phyloP scores from a whole-genome alignment of 345 rosid species.

The Adansonia digitata region DNA sequence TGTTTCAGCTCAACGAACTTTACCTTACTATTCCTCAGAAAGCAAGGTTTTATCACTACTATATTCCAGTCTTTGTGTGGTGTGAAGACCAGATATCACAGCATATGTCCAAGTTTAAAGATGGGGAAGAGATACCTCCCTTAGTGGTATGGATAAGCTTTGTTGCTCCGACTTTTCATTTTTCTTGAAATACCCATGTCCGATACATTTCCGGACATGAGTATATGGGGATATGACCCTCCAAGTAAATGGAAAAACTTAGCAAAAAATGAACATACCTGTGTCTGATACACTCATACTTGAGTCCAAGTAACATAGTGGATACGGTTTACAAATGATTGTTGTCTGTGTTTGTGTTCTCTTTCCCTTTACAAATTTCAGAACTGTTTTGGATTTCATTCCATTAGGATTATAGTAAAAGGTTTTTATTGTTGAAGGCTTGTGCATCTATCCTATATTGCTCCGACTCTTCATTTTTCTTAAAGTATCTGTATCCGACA shows the following conservation, averaged over 20 bases:
- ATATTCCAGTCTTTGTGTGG: conserved; percentile 91
- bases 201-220: too few relatives aligned
- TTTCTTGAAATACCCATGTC: too few relatives aligned
- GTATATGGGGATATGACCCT: too few relatives aligned
- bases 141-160: conserved; percentile 54
- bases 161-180: too few relatives aligned
- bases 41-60: conserved; percentile 83
- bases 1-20: conserved; percentile 72
- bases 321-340: background rate
- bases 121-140: conserved; percentile 74
- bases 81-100: conserved; percentile 80
- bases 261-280: too few relatives aligned
- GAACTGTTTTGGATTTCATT: background rate
- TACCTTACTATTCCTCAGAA: conserved; percentile 62
- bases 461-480: background rate
- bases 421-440: background rate
- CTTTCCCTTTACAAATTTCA: background rate
- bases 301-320: too few relatives aligned
- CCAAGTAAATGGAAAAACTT: too few relatives aligned
- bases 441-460: background rate
- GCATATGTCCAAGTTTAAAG: conserved; percentile 56
- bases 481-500: background rate
- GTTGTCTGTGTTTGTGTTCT: background rate
- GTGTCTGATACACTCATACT: too few relatives aligned
- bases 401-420: background rate